Evolutionary conservation across 2,329 filamentous ascomycete genomes (phyloP).

Genomic region (Cryphonectria carpinicola): DNA sequence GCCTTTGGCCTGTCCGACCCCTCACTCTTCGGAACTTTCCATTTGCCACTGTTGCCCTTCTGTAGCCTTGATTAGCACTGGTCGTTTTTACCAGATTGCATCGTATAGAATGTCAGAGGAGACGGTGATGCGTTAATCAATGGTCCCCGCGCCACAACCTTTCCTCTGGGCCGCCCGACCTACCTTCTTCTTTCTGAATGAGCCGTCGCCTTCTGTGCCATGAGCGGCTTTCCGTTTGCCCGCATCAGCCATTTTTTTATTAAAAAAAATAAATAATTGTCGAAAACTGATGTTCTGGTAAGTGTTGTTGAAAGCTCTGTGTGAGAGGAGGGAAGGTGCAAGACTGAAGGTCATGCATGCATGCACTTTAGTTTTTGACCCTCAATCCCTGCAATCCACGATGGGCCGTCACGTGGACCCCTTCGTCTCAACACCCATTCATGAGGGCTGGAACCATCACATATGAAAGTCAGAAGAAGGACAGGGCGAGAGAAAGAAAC

Average conservation of each 20-base stretch:
- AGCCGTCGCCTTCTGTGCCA: slow-evolving; percentile 12
- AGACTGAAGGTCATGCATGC: neutral
- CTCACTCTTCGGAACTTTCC: slow-evolving; percentile 64
- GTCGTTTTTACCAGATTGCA: neutral
- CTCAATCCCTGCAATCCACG: slow-evolving; percentile 4
- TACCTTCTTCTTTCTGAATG: slow-evolving; percentile 27
- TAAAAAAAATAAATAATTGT: neutral
- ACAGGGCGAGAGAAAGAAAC: no score
- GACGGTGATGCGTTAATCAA: neutral
- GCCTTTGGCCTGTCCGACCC: slow-evolving; percentile 46
- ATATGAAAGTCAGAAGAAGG: neutral
- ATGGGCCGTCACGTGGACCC: slow-evolving; percentile 6
- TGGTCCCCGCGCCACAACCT: neutral
- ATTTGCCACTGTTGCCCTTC: slow-evolving; percentile 60
- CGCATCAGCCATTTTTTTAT: slow-evolving; percentile 19
- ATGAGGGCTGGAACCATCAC: neutral
- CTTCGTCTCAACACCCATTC: neutral
- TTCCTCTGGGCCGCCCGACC: neutral
- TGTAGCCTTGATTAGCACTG: slow-evolving; percentile 32
- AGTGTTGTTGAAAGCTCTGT: neutral
- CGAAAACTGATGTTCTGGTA: neutral
- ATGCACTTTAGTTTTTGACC: neutral
- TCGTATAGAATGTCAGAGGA: neutral
- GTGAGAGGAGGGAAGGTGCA: neutral
- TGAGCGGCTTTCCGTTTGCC: slow-evolving; percentile 21